Evolutionary conservation across 2,329 filamentous ascomycete species (phyloP).

Genomic region (Arthroderma uncinatum): DNA sequence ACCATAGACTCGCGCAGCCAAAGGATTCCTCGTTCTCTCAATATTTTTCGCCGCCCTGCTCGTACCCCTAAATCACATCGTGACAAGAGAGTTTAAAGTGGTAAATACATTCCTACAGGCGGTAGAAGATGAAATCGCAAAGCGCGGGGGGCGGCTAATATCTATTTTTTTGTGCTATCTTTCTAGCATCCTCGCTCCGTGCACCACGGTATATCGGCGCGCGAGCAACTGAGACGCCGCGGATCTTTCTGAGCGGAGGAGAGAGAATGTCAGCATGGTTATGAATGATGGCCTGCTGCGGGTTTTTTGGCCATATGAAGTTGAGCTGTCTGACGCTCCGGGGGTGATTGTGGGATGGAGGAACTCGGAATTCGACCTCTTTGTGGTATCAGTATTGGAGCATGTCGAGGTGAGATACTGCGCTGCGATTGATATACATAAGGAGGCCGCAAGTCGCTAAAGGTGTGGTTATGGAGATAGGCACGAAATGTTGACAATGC

Average conservation of each 20-base stretch:
- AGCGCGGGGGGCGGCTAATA: background rate
- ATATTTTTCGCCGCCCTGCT: slow-evolving; percentile 74
- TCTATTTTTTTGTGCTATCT: slow-evolving; percentile 8
- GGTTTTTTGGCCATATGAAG: slow-evolving; percentile 95
- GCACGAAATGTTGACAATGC: slow-evolving; percentile 76
- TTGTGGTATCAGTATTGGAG: slow-evolving; percentile 80
- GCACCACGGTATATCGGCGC: slow-evolving; percentile 74
- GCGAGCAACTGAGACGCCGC: slow-evolving; percentile 85
- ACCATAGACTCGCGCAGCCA: slow-evolving; percentile 63
- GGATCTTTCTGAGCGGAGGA: slow-evolving; percentile 66
- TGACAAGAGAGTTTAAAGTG: slow-evolving; percentile 64
- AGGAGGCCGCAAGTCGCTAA: background rate
- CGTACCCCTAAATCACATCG: slow-evolving; percentile 73
- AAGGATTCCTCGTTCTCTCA: slow-evolving; percentile 73
- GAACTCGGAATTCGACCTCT: slow-evolving; percentile 81
- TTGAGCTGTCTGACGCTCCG: slow-evolving; percentile 56
- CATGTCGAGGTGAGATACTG: slow-evolving; percentile 65
- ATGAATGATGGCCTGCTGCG: slow-evolving; percentile 78
- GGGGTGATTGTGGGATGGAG: slow-evolving; percentile 92
- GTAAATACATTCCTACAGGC: slow-evolving; percentile 45
- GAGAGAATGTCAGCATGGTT: slow-evolving; percentile 48
- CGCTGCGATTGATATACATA: background rate
- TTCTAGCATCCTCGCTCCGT: slow-evolving; percentile 68
- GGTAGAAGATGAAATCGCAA: background rate
- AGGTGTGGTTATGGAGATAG: slow-evolving; percentile 32